Percentiles rank a stretch among this genome's conserved stretches.
phyloP scores from a whole-genome alignment of 306 rosid genomes.

The Argentina anserina region DNA sequence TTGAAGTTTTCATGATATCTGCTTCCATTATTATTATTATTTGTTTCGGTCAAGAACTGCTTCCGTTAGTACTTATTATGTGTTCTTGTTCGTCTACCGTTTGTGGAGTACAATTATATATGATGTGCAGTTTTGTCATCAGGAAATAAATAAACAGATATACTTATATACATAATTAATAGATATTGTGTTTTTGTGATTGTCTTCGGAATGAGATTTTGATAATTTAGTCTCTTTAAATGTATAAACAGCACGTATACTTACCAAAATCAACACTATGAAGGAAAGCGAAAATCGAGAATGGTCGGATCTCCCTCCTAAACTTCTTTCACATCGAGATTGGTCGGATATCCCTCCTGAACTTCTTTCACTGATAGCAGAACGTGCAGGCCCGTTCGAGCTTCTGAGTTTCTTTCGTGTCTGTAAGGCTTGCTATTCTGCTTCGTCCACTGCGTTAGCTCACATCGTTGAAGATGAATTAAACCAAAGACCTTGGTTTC shows the following conservation, averaged over 20 bases:
- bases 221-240: not conserved
- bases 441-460: not conserved
- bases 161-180: no score
- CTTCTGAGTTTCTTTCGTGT: slow-evolving; percentile 1
- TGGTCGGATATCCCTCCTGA: not conserved
- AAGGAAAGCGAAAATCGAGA: not conserved
- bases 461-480: not conserved
- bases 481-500: not conserved
- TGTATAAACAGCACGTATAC: not conserved
- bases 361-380: not conserved
- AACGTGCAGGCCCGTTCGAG: not conserved
- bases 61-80: no score
- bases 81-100: no score
- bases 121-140: no score
- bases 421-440: not conserved
- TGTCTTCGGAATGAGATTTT: not conserved
- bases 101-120: no score
- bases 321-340: not conserved
- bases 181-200: no score
- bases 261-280: not conserved
- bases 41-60: no score
- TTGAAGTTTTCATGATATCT: no score
- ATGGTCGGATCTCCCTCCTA: not conserved
- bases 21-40: no score
- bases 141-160: no score